Evolutionary conservation across 129 eudicot species (phyloP).

Genomic region (sunflower (Helianthus annuus)): HanXRQr2.0-SUNRISE NC_035443.2:179410377-179410876

Average conservation of each 20-base stretch:
- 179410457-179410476: constrained; percentile 1
- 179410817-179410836: no score
- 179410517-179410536: constrained; percentile 80
- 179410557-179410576: constrained; percentile 83
- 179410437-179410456: not conserved
- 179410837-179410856: no score
- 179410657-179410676: no score
- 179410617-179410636: not conserved
- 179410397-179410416: constrained; percentile 33
- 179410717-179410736: no score
- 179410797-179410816: no score
- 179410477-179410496: not conserved
- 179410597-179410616: not conserved
- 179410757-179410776: no score
- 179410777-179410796: no score
- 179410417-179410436: constrained; percentile 1
- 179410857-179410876: no score
- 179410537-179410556: constrained; percentile 82
- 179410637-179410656: no score
- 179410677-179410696: no score
- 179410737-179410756: no score
- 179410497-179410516: constrained; percentile 73
- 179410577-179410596: not conserved
- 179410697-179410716: no score
- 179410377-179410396: constrained; percentile 39